Evolutionary conservation across 2,329 filamentous ascomycete species (phyloP).

Genomic region (Colletotrichum caudatum): DNA sequence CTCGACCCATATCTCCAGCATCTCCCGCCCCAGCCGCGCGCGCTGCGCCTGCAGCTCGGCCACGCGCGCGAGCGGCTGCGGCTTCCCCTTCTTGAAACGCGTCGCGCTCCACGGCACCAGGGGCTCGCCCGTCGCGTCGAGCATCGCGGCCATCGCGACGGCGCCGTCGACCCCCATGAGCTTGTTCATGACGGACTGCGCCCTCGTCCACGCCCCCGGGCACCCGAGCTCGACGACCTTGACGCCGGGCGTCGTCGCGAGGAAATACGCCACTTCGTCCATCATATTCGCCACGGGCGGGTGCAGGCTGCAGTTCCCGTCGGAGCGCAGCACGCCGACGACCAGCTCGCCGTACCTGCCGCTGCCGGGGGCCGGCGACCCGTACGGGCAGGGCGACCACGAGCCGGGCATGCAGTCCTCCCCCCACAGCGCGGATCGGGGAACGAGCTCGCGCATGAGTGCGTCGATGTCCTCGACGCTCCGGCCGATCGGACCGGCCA

Average conservation of each 20-base stretch:
- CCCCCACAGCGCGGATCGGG: slow-evolving; percentile 25
- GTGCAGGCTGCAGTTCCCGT: slow-evolving; percentile 27
- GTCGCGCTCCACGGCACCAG: slow-evolving; percentile 28
- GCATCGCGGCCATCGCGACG: slow-evolving; percentile 22
- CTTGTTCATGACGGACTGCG: slow-evolving; percentile 38
- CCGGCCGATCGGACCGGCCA: slow-evolving; percentile 27
- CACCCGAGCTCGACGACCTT: slow-evolving; percentile 5
- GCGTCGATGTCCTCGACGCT: slow-evolving; percentile 32
- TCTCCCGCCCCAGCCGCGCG: slow-evolving; percentile 25
- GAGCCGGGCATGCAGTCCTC: slow-evolving; percentile 34
- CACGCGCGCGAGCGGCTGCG: slow-evolving; percentile 6
- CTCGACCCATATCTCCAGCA: slow-evolving; percentile 32
- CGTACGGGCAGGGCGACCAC: slow-evolving; percentile 7
- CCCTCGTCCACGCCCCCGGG: slow-evolving; percentile 3
- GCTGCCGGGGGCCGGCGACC: not conserved
- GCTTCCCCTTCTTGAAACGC: slow-evolving; percentile 20
- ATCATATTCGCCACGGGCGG: slow-evolving; percentile 33
- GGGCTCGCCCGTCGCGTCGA: slow-evolving; percentile 28
- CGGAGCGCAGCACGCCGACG: slow-evolving; percentile 25
- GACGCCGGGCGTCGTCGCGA: not conserved
- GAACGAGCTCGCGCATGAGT: slow-evolving; percentile 25
- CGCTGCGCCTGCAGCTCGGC: slow-evolving; percentile 30
- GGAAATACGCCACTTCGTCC: slow-evolving; percentile 19
- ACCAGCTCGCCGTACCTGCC: slow-evolving; percentile 26
- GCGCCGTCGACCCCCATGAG: slow-evolving; percentile 34